Evolutionary conservation across 164 flowering plant genomes (phyloP).

Genomic region (Tetrastigma voinierianum): DNA sequence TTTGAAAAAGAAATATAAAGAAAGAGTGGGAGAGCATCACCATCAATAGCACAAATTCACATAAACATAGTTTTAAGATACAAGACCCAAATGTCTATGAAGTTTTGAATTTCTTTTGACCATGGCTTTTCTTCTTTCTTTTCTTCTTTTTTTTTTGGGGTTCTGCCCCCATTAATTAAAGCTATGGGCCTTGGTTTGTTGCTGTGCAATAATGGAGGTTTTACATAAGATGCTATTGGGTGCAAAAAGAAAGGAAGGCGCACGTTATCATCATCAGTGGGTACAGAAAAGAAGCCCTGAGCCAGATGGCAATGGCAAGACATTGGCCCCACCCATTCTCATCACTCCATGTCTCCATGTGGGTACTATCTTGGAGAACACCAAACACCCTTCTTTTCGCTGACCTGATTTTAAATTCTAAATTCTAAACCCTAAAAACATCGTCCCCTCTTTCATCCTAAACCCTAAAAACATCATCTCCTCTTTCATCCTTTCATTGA

Average conservation of each 20-base stretch:
- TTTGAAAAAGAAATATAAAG: too few relatives aligned
- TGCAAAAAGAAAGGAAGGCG: not conserved
- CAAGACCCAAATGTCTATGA: conserved; percentile 6
- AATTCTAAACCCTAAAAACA: too few relatives aligned
- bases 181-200: not conserved
- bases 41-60: conserved; percentile 19
- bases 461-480: too few relatives aligned
- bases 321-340: conserved; percentile 10
- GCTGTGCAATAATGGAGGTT: conserved; percentile 23
- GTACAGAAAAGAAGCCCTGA: conserved; percentile 4
- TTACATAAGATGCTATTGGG: conserved; percentile 18
- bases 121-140: conserved; percentile 2
- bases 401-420: too few relatives aligned
- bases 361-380: conserved; percentile 5
- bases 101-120: conserved; percentile 27
- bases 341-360: too few relatives aligned
- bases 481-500: too few relatives aligned
- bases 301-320: conserved; percentile 12
- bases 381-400: too few relatives aligned
- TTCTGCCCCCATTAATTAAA: not conserved
- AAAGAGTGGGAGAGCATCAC: conserved; percentile 2
- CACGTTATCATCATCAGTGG: conserved; percentile 22
- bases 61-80: not conserved
- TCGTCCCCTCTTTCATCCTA: too few relatives aligned
- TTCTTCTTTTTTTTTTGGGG: not conserved